A percentile compares a stretch with the other conserved stretches of the same genome.
phyloP scores from a whole-genome alignment of 2,329 filamentous ascomycete species.

The Pyricularia pennisetigena region DNA sequence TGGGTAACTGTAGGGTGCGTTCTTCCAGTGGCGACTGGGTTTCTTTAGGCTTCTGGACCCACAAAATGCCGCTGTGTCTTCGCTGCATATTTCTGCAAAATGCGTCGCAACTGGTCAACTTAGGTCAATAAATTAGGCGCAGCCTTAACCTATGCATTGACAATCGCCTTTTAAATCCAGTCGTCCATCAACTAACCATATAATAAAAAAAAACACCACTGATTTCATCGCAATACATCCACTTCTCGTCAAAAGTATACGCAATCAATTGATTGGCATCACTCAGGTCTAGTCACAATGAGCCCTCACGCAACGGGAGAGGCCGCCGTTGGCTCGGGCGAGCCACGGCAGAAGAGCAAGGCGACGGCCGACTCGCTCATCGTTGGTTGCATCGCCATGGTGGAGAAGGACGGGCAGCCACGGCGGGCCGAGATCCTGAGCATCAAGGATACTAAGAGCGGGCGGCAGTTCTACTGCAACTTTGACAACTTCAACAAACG shows the following conservation, averaged over 20 bases:
- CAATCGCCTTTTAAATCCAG: not conserved
- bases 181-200: not conserved
- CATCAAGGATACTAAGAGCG: conserved; percentile 81
- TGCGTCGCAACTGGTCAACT: not conserved
- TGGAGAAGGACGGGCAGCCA: conserved; percentile 65
- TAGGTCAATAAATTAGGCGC: not conserved
- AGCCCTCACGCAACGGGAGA: conserved; percentile 39
- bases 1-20: not conserved
- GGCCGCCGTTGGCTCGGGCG: conserved; percentile 44
- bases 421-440: conserved; percentile 95
- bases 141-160: not conserved
- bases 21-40: not conserved
- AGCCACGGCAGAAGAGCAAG: conserved; percentile 60
- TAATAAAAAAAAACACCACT: not conserved
- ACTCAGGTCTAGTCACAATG: conserved; percentile 35
- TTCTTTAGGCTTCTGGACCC: not conserved
- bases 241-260: not conserved
- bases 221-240: not conserved
- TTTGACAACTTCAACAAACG: conserved; percentile 97
- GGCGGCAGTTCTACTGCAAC: conserved; percentile 88
- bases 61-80: not conserved
- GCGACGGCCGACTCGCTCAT: conserved; percentile 77
- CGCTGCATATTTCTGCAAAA: not conserved
- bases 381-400: conserved; percentile 51
- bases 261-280: not conserved